These are phyloP conservation scores for Diaporthe capsici DNA, from an alignment of 2,329 filamentous ascomycete genomes.

Conservation along the genomic window DNA sequence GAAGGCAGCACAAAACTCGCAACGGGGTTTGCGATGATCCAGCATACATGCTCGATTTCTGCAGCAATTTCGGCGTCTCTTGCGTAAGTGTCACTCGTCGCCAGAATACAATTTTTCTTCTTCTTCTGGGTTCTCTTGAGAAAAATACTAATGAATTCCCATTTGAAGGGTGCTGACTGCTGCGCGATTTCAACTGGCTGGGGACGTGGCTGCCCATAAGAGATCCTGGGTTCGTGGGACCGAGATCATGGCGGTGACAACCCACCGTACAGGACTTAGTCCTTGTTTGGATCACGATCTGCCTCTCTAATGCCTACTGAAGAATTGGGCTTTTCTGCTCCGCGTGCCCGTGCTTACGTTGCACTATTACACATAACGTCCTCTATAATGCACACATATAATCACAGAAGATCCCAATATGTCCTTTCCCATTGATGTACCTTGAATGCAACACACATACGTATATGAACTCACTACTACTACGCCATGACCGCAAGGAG, in stretches of 20 bases:
- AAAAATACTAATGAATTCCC: neutral
- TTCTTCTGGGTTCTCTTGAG: no score
- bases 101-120: no score
- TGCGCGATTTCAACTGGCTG: slow-evolving; percentile 5
- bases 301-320: neutral
- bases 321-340: neutral
- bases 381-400: neutral
- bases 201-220: slow-evolving; percentile 1
- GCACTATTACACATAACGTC: neutral
- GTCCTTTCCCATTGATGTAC: neutral
- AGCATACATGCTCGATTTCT: slow-evolving; percentile 1
- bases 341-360: no score
- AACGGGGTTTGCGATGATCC: neutral
- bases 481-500: neutral
- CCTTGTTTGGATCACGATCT: neutral
- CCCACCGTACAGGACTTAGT: neutral
- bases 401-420: neutral
- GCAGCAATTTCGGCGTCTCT: neutral
- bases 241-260: neutral
- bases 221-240: neutral
- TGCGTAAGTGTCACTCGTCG: neutral
- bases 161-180: neutral
- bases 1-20: slow-evolving; percentile 11
- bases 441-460: neutral
- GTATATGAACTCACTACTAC: neutral